phyloP scores from a whole-genome alignment of 2,329 filamentous ascomycete species.

The Sphaceloma murrayae region DNA sequence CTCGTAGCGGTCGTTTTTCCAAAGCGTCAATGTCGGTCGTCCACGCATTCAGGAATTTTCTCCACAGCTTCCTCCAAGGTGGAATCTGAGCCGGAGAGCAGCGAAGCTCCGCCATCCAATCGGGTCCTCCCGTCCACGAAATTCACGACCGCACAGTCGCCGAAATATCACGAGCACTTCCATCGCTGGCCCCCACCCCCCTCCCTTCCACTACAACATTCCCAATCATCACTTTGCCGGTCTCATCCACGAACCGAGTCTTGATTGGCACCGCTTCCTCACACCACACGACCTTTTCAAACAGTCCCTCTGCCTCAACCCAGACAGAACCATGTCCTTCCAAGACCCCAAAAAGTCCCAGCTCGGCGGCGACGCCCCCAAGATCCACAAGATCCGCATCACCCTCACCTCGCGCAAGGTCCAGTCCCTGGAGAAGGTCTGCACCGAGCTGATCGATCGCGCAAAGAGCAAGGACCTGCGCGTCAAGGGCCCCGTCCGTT shows the following conservation, averaged over 20 bases:
- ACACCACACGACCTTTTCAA: slow-evolving; percentile 17
- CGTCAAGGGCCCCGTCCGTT: slow-evolving; percentile 96
- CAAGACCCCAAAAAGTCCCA: slow-evolving; percentile 85
- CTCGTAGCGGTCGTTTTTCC: background rate
- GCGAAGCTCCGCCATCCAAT: too few species aligned
- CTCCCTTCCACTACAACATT: slow-evolving; percentile 18
- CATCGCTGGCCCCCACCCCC: too few species aligned
- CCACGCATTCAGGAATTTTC: slow-evolving; percentile 32
- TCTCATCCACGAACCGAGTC: slow-evolving; percentile 36
- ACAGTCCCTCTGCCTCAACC: slow-evolving; percentile 23
- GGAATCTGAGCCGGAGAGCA: too few species aligned
- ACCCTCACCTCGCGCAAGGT: slow-evolving; percentile 95
- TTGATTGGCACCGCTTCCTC: slow-evolving; percentile 33
- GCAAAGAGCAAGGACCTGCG: slow-evolving; percentile 97
- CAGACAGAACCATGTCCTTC: slow-evolving; percentile 70
- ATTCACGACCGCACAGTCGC: too few species aligned
- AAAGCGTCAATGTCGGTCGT: slow-evolving; percentile 25
- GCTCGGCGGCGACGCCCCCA: slow-evolving; percentile 79
- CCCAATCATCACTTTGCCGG: slow-evolving; percentile 47
- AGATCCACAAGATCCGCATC: slow-evolving; percentile 98
- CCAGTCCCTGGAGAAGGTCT: slow-evolving; percentile 93
- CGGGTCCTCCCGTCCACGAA: too few species aligned
- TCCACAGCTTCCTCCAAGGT: slow-evolving; percentile 42
- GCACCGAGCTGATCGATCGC: slow-evolving; percentile 94
- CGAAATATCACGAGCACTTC: too few species aligned